These are phyloP conservation scores for Gnomoniopsis smithogilvyi DNA, from an alignment of 2,329 filamentous ascomycete genomes.

Conservation along the genomic window DNA sequence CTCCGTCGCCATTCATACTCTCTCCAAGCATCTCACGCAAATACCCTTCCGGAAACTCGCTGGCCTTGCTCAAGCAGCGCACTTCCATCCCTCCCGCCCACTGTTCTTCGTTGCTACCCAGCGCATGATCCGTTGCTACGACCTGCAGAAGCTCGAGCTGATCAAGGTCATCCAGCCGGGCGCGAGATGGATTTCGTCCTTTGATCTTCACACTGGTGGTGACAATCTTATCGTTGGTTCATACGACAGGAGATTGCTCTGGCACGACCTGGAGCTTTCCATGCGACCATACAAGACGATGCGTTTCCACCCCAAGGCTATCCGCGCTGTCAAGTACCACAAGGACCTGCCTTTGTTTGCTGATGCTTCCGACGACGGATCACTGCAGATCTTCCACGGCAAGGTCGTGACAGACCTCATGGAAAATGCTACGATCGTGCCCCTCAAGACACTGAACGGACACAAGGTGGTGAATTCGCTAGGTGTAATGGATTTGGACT, in stretches of 20 bases:
- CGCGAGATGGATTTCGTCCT: slow-evolving; percentile 89
- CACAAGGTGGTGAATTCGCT: slow-evolving; percentile 84
- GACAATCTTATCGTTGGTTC: slow-evolving; percentile 93
- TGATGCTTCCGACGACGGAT: slow-evolving; percentile 92
- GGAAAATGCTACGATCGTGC: slow-evolving; percentile 95
- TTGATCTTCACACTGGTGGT: slow-evolving; percentile 89
- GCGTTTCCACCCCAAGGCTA: slow-evolving; percentile 89
- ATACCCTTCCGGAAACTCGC: slow-evolving; percentile 81
- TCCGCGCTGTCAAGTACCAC: slow-evolving; percentile 86
- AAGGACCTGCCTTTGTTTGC: slow-evolving; percentile 82
- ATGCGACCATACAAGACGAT: slow-evolving; percentile 93
- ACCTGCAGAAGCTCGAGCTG: slow-evolving; percentile 85
- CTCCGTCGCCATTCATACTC: slow-evolving; percentile 89
- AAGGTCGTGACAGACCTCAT: slow-evolving; percentile 93
- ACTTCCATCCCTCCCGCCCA: slow-evolving; percentile 91
- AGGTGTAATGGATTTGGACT: slow-evolving; percentile 90
- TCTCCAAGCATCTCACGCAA: slow-evolving; percentile 93
- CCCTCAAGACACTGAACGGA: slow-evolving; percentile 87
- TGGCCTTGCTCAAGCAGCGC: slow-evolving; percentile 78
- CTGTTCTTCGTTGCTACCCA: slow-evolving; percentile 97
- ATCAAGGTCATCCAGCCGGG: slow-evolving; percentile 92
- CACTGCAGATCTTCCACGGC: slow-evolving; percentile 92
- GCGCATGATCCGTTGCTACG: slow-evolving; percentile 88
- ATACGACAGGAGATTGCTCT: slow-evolving; percentile 89
- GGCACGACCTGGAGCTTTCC: slow-evolving; percentile 95